These are phyloP conservation scores for Trametes pubescens DNA, from an alignment of 1,284 basidiomycete species.

Conservation along the genomic window DNA sequence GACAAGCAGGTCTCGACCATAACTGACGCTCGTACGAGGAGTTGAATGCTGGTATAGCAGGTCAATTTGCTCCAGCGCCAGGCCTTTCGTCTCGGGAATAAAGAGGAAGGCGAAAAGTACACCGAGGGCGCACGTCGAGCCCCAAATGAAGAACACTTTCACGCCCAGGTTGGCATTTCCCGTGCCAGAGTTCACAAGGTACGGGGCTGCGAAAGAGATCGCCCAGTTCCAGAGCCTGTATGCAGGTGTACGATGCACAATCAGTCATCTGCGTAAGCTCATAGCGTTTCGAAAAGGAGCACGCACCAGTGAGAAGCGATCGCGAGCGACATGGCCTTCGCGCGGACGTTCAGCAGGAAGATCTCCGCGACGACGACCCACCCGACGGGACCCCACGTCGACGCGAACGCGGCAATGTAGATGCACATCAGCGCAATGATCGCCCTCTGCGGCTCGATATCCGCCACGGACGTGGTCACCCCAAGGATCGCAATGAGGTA, in stretches of 20 bases:
- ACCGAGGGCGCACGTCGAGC: slow-evolving; percentile 71
- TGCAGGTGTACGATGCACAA: too few species aligned
- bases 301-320: slow-evolving; percentile 73
- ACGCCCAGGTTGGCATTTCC: slow-evolving; percentile 50
- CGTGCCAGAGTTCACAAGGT: slow-evolving; percentile 61
- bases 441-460: slow-evolving; percentile 41
- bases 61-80: slow-evolving; percentile 79
- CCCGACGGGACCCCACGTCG: slow-evolving; percentile 80
- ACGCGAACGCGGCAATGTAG: slow-evolving; percentile 81
- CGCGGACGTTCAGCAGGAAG: slow-evolving; percentile 74
- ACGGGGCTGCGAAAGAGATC: slow-evolving; percentile 65
- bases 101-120: slow-evolving; percentile 83
- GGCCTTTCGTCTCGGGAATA: slow-evolving; percentile 76
- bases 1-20: slow-evolving; percentile 45
- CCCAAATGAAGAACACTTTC: slow-evolving; percentile 94
- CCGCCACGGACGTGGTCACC: slow-evolving; percentile 58
- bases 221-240: slow-evolving; percentile 24
- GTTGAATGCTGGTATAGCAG: slow-evolving; percentile 56
- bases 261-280: too few species aligned
- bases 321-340: slow-evolving; percentile 80
- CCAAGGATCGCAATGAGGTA: slow-evolving; percentile 77
- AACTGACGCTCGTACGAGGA: slow-evolving; percentile 50
- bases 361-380: slow-evolving; percentile 83
- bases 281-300: too few species aligned
- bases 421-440: slow-evolving; percentile 67